Base-by-base conservation (phyloP, 2,329 filamentous ascomycete species). In the Periconia digitata region DNA sequence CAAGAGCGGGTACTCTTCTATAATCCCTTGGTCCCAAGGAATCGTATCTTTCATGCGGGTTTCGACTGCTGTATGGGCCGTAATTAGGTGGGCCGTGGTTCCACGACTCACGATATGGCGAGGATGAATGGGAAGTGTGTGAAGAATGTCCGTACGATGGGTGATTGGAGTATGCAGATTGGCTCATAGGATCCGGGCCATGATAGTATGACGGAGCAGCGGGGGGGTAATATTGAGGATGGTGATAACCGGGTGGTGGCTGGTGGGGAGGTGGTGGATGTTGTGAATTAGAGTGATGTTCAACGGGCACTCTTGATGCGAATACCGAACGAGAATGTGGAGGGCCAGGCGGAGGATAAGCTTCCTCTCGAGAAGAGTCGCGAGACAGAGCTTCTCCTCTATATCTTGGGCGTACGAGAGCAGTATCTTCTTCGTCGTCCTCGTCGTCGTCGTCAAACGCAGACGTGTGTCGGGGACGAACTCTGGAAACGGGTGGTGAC, bases 201-300 rank as follows among this genome's bases (percentile, higher is more conserved):
- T 63, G 64, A 52, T 70, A 69, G 46, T 68, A 64, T 36, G 67
- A 66, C 49, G 68, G 64, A 50, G 67, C 64, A 45, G 60, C 48
- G 12, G 67, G 63, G 43, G 59, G 61, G 53, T 70, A 70, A 55
- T 69, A 69, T 41, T 67, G 59, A 23, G 63, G 67, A 56, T 60
- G 58, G 41, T 70, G 67, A 52, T 72, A 71, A 20, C 63, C 62
- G 23, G 64, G 57, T 90, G 75, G 76, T 90, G 53, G 80, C 8
- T 32, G 27, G 12, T 32, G 27, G 84, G 68, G 86, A 91, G 80
- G 84, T 91, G 65, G 78, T 90, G 53, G 80, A 84, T 68, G 86
- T 90, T 79, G 83, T 90, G 63, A 77, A 80, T 58, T 80, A 73
- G 58, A 52, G 56, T 71, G 71, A 49, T 62, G 55, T 48, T 71